Percentiles rank a stretch among this genome's conserved stretches.
Evolutionary conservation across 164 flowering plant genomes (phyloP).

Genomic region (Nelumbo lutea): DNA sequence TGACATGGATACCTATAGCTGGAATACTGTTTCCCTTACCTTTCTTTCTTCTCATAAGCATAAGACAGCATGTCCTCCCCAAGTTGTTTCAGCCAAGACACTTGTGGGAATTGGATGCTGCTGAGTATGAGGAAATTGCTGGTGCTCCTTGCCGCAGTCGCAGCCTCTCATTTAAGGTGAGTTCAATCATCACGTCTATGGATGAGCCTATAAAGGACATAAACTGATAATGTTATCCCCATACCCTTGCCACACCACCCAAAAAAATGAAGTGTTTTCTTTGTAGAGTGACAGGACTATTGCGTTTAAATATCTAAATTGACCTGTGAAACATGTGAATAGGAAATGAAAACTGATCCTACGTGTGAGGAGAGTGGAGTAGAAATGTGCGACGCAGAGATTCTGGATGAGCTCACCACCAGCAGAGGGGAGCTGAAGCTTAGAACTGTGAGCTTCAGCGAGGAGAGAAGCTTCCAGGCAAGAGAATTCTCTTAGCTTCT

Average conservation of each 20-base stretch:
- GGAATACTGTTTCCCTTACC: slow-evolving; percentile 62
- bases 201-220: no score
- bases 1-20: slow-evolving; percentile 61
- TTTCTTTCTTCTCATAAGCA: slow-evolving; percentile 47
- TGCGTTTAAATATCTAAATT: background rate
- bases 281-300: background rate
- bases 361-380: slow-evolving; percentile 7
- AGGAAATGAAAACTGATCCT: slow-evolving; percentile 21
- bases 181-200: no score
- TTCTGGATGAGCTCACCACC: slow-evolving; percentile 54
- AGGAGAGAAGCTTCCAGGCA: slow-evolving; percentile 8
- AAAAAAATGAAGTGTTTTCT: no score
- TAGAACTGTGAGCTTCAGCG: slow-evolving; percentile 35
- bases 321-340: slow-evolving; percentile 2
- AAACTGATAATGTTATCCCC: no score
- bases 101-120: slow-evolving; percentile 53
- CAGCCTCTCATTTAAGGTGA: slow-evolving; percentile 26
- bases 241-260: no score
- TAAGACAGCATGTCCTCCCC: slow-evolving; percentile 47
- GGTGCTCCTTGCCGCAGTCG: slow-evolving; percentile 29
- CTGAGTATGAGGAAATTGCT: slow-evolving; percentile 51
- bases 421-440: slow-evolving; percentile 52
- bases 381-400: slow-evolving; percentile 39
- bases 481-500: background rate
- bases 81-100: slow-evolving; percentile 33